A percentile compares a stretch with the other conserved stretches of the same genome.
These are phyloP conservation scores for Hyaloscypha hepaticicola DNA, from an alignment of 495 filamentous ascomycete species.

Conservation along the genomic window DNA sequence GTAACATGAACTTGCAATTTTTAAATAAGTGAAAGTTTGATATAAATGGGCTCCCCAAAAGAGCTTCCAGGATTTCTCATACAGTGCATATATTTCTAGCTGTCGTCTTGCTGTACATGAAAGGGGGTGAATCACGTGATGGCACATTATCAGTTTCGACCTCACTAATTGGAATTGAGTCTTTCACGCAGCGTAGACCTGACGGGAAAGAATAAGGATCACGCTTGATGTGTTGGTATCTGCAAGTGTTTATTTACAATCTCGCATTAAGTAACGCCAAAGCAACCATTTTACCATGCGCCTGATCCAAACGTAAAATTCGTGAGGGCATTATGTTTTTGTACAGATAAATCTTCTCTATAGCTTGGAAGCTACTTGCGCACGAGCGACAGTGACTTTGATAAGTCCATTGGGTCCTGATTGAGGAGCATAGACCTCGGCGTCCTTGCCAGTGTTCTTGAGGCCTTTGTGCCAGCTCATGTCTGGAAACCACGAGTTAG, in stretches of 20 bases:
- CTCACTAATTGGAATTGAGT: too few species aligned
- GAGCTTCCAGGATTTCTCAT: too few species aligned
- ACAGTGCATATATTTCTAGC: too few species aligned
- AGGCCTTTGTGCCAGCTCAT: conserved; percentile 95
- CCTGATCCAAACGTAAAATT: conserved; percentile 7
- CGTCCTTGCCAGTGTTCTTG: conserved; percentile 96
- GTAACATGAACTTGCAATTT: too few species aligned
- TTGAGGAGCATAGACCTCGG: conserved; percentile 94
- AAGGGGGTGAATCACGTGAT: neutral
- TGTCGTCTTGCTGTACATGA: too few species aligned
- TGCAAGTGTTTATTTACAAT: conserved; percentile 25
- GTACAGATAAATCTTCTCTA: conserved; percentile 17
- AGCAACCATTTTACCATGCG: conserved; percentile 6
- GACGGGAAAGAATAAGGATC: neutral
- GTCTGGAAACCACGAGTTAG: conserved; percentile 48
- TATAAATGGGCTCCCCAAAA: too few species aligned
- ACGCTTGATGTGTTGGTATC: conserved; percentile 22
- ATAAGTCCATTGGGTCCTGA: conserved; percentile 92
- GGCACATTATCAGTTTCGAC: too few species aligned
- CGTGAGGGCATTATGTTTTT: conserved; percentile 10
- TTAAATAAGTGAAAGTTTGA: too few species aligned
- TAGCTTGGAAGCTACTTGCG: conserved; percentile 24
- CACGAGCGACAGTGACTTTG: conserved; percentile 85
- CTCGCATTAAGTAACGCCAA: neutral
- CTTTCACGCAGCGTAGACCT: too few species aligned